Evolutionary conservation across 768 basidiomycete species (phyloP), one percentile per base, ranked within the genome.

Genomic region (Antrodiella citrinella): DNA sequence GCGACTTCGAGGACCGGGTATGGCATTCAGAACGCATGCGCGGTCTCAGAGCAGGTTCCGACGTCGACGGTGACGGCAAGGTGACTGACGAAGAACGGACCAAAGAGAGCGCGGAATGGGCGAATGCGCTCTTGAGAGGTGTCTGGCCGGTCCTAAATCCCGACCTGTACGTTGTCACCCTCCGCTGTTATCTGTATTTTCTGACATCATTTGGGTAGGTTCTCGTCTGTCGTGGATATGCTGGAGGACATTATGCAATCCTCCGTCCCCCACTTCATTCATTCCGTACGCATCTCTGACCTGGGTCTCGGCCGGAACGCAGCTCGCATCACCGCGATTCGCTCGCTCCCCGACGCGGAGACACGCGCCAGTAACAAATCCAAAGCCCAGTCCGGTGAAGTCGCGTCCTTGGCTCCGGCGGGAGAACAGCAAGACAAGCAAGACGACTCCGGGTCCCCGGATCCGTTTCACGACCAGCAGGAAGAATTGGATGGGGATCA

Each of bases 81-180:
- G 57, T 64, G 11, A 49, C 38, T 1, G 51, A 47, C 18, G 57
- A 64, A 21, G 66, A 66, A 48, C 57, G 66, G 18, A 57, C 57
- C 26, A 58, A 59, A 20, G 66, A 67, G 57, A 66, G 66, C 45
- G 72, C 73, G 35, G 78, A 81, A 55, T 89, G 86, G 88, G 71
- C 86, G 26, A 87, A 88, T 63, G 67, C 77, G 3, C 62, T 87
- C 46, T 65, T 84, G 21, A 64, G 69, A 35, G 72, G 76, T 2
- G 62, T 89, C 9, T 90, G 88, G 87, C 84, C 85, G 0, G 73
- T 87, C 50, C 67, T 88, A 52, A 85, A 88, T 60, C 85, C 87
- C 2, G 72, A 79, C 21, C 69, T 88, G 45, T 62, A 50, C 11
- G 59, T 50, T 4, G 19, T 46, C 2, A 30, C 45, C 7, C 43